Base-by-base conservation (phyloP, 257 asterid species). In the Ajuga chamaepitys region DNA sequence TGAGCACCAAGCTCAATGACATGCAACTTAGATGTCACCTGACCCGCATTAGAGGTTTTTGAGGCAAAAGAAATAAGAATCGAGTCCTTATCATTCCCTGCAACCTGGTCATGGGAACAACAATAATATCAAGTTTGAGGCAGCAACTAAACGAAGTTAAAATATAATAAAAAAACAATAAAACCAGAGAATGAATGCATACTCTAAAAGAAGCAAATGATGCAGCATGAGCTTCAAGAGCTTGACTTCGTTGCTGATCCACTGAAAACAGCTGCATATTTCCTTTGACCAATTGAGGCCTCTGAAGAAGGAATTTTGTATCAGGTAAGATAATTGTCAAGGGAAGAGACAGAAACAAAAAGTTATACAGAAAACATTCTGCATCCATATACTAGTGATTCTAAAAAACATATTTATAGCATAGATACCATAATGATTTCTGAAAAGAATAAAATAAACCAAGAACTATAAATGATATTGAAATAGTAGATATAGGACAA, bases 201-300 rank as follows among this genome's bases (percentile, higher is more conserved):
- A 91, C 99, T 74, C 89, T 85, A 70, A 86, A 80, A 61, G 96
- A 68, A 64, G 96, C 95, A 85, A 93, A 93, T 64, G 97, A 78
- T 50, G 99, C 95, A 77, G 99, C 95, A 81, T 93, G 99, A 70
- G 97, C 97, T 82, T 93, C 97, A 58, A 93, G 97, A 68, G 97
- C 95, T 80, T 93, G 99, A 71, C 99, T 93, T 56, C 97, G 90
- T 70, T 92, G 98, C 81, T 92, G 98, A 56, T 89, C 98, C 78
- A 93, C 94, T 51, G 97, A 89, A 74, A 72, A 93, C 62, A 93
- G 91, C 76, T 93, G 99, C 99, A 93, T 93, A 64, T 75, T 93
- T 71, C 99, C 99, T 74, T 93, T 93, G 71, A 93, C 99, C 63
- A 93, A 85, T 81, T 93, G 99, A 55, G 96, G 96, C 72, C 89